A percentile compares a stretch with the other conserved stretches of the same genome.
Conservation (phyloP, 1,284 basidiomycete species). For the Ganoderma boninense region DNA sequence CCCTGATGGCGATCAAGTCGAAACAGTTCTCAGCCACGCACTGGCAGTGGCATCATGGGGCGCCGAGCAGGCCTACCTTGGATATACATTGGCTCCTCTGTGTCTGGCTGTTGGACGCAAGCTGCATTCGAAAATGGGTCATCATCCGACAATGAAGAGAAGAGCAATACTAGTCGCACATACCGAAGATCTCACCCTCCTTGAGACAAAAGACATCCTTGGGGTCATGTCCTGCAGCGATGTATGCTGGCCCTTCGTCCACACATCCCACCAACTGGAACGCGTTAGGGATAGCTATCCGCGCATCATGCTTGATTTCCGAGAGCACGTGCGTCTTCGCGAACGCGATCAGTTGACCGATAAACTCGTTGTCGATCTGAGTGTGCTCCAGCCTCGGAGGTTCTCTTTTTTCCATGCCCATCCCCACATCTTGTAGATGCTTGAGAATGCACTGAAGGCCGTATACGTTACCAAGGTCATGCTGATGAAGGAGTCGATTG, state of each 20-base stretch:
- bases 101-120: slow-evolving; percentile 60
- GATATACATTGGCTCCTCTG: slow-evolving; percentile 57
- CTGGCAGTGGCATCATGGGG: background rate
- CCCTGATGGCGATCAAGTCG: slow-evolving; percentile 26
- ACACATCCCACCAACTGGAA: slow-evolving; percentile 79
- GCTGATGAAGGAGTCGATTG: slow-evolving; percentile 54
- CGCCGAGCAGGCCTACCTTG: slow-evolving; percentile 47
- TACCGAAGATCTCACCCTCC: slow-evolving; percentile 70
- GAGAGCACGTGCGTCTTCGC: slow-evolving; percentile 69
- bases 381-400: slow-evolving; percentile 30
- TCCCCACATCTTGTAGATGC: slow-evolving; percentile 55
- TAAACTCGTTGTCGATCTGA: slow-evolving; percentile 50
- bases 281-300: slow-evolving; percentile 71
- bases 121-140: slow-evolving; percentile 43
- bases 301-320: slow-evolving; percentile 75
- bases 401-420: slow-evolving; percentile 51
- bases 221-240: slow-evolving; percentile 46
- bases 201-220: slow-evolving; percentile 60
- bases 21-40: background rate
- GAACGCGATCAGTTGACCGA: slow-evolving; percentile 58
- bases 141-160: background rate
- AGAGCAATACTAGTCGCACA: slow-evolving; percentile 22
- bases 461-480: slow-evolving; percentile 63
- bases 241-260: slow-evolving; percentile 76
- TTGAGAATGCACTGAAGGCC: slow-evolving; percentile 58